Base-by-base conservation (phyloP, 495 filamentous ascomycete genomes). In the Jackrogersella multiformis region DNA sequence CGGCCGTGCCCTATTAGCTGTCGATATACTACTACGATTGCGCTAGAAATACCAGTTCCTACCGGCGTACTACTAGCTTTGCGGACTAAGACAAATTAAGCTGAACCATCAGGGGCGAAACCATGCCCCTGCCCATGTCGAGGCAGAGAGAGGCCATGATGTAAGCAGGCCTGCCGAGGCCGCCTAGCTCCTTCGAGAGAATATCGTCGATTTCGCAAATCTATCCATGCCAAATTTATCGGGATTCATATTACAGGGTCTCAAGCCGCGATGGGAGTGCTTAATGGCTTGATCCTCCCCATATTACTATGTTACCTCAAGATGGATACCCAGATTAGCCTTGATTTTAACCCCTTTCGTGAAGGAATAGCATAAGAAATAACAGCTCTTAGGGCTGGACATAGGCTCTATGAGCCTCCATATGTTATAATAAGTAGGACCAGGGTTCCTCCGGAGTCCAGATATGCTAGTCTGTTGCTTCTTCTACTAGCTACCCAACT, bases 201-300 rank as follows among this genome's bases (percentile, higher is more conserved):
- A 63, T 56, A 49, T 63, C 44, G 44, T 51, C 18, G 20, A 53
- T 56, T 49, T 49, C 51, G 61, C 23, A 41, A 41, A 23, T 15
- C 24, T 15, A 64, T 24, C 52, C 61, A 56, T 56, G 42, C 49
- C 16, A 23, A 16, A 38, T 5, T n/a, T 32, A 18, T 56, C 44
- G 41, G 59, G 18, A 48, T 41, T 8, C 28, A 46, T 20, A 46
- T 52, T 49, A 20, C 42, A 30, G 30, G 51, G 52, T 12, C 18
- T 21, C 23, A 49, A 49, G 52, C 42, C 42, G 44, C 34, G 61
- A 10, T 16, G 44, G 41, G 41, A n/a, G 42, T 34, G 42, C 15
- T 64, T 56, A 5, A 56, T 56, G 51, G 61, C 61, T 56, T 64
- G 41, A 64, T 56, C 52, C 61, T 49, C 15, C 61, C 21, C 23